phyloP scores from a whole-genome alignment of 805 yeast genomes.

The Lachancea meyersii region DNA sequence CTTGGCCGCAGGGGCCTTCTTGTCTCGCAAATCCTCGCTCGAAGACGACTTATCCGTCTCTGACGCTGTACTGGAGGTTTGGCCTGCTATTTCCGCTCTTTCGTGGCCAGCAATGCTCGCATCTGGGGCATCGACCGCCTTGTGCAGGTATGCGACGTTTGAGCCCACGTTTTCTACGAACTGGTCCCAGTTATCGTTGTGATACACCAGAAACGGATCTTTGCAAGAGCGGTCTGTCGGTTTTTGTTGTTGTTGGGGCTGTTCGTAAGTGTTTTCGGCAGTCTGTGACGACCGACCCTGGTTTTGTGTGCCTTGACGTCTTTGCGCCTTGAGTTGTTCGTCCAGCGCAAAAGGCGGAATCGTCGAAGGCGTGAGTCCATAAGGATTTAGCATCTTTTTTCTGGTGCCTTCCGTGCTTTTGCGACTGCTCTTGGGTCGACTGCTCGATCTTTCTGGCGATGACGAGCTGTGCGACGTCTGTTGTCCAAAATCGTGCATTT shows the following conservation, averaged over 20 bases:
- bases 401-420: not conserved
- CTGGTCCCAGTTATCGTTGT: conserved; percentile 45
- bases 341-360: conserved; percentile 65
- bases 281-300: not conserved
- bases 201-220: conserved; percentile 34
- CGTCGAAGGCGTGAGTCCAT: conserved; percentile 37
- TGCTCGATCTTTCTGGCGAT: conserved; percentile 1
- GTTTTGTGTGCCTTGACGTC: conserved; percentile 14
- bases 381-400: conserved; percentile 22
- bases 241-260: conserved; percentile 18
- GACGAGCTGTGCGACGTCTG: not conserved
- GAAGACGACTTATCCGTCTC: not conserved
- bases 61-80: not conserved
- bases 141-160: conserved; percentile 22
- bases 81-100: not conserved
- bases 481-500: conserved; percentile 1
- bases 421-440: not conserved
- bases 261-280: not conserved
- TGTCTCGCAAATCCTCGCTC: not conserved
- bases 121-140: conserved; percentile 7
- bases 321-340: conserved; percentile 26
- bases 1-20: conserved; percentile 11
- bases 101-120: not conserved
- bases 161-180: conserved; percentile 37
- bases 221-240: conserved; percentile 20